These are phyloP conservation scores for Malus hybrid DNA, from an alignment of 331 rosid species.

Conservation along the genomic window DNA sequence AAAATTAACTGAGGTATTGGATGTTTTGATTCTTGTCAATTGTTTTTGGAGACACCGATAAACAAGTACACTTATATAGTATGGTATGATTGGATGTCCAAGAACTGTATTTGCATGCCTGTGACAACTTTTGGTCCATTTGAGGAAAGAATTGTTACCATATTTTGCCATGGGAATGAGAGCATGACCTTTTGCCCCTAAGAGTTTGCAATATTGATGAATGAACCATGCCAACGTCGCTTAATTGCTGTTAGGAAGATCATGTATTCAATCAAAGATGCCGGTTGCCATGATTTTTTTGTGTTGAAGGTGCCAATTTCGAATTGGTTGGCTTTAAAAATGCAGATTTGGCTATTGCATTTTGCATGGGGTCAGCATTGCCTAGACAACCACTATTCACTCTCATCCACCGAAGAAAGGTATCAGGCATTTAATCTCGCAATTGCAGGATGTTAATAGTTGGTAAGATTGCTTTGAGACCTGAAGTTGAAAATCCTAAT, in stretches of 20 bases:
- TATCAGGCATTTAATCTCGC: conserved; percentile 78
- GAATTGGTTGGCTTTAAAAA: conserved; percentile 99
- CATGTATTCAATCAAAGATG: conserved; percentile 80
- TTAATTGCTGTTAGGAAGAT: conserved; percentile 78
- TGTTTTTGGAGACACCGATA: background rate
- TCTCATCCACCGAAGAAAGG: conserved; percentile 90
- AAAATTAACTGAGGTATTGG: background rate
- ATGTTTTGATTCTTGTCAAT: background rate
- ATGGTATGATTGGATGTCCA: conserved; percentile 30
- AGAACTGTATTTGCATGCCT: conserved; percentile 30
- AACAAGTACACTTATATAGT: background rate
- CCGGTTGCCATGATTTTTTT: conserved; percentile 96
- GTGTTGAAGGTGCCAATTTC: conserved; percentile 97
- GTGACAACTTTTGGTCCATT: conserved; percentile 35
- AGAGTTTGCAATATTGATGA: conserved; percentile 71
- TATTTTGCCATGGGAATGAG: conserved; percentile 51
- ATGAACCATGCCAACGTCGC: conserved; percentile 80
- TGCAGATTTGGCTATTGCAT: conserved; percentile 99
- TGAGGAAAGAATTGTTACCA: conserved; percentile 39
- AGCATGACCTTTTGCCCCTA: conserved; percentile 43
- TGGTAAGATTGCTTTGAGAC: conserved; percentile 99
- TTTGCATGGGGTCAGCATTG: conserved; percentile 97
- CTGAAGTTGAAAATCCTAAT: conserved; percentile 64
- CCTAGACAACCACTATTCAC: conserved; percentile 85
- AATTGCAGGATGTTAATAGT: conserved; percentile 94